Percentiles rank a stretch among this genome's conserved stretches.
phyloP scores from a whole-genome alignment of 2,329 filamentous ascomycete species.

The Colletotrichum incanum region DNA sequence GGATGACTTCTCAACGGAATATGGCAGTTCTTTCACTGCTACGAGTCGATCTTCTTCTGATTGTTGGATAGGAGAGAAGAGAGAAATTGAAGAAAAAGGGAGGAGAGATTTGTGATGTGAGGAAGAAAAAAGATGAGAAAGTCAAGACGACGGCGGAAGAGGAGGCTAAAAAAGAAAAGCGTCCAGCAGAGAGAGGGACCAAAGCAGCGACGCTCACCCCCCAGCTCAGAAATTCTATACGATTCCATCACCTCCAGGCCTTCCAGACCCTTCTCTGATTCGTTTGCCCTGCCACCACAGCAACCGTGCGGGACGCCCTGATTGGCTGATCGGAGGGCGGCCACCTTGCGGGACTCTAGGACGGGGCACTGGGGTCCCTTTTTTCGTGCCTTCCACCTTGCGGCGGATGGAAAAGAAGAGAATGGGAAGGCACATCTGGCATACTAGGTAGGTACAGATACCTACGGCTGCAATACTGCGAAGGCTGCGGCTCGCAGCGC shows the following conservation, averaged over 20 bases:
- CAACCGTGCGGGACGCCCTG: slow-evolving; percentile 42
- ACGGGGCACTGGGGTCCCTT: slow-evolving; percentile 22
- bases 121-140: slow-evolving; percentile 36
- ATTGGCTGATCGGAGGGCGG: slow-evolving; percentile 40
- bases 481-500: not conserved
- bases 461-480: not conserved
- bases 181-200: slow-evolving; percentile 26
- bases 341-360: slow-evolving; percentile 22
- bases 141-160: slow-evolving; percentile 44
- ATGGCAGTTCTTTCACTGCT: slow-evolving; percentile 48
- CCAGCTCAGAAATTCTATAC: slow-evolving; percentile 60
- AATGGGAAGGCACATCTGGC: slow-evolving; percentile 29
- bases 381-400: slow-evolving; percentile 18
- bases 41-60: slow-evolving; percentile 45
- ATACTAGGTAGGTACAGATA: not conserved
- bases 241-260: slow-evolving; percentile 58
- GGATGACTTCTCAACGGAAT: slow-evolving; percentile 34
- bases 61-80: slow-evolving; percentile 45
- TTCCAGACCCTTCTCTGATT: slow-evolving; percentile 47
- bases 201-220: slow-evolving; percentile 44
- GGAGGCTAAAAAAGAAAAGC: slow-evolving; percentile 57
- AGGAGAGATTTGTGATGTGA: slow-evolving; percentile 33
- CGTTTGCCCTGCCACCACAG: slow-evolving; percentile 46
- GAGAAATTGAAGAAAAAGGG: slow-evolving; percentile 16
- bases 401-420: slow-evolving; percentile 37